Evolutionary conservation across 2,329 filamentous ascomycete species (phyloP).

Genomic region (Chaetomiaceae sp.): DNA sequence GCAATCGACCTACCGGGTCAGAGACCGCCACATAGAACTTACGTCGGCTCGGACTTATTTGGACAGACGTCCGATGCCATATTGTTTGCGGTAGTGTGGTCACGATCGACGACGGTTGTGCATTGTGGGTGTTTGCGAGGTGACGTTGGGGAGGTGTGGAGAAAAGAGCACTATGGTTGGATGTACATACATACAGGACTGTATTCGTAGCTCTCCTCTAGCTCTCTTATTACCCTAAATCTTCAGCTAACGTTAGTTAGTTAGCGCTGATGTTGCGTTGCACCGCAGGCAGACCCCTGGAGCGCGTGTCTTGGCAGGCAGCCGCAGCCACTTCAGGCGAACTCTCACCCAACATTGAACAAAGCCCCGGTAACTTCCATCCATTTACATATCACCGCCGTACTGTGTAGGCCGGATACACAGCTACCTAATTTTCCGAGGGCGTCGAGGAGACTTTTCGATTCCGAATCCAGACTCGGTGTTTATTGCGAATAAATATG

Average conservation of each 20-base stretch:
- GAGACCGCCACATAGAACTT: conserved; percentile 26
- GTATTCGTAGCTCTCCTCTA: too few species aligned
- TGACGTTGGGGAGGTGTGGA: not conserved
- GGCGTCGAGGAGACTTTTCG: not conserved
- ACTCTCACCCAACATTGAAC: not conserved
- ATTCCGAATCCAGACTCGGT: not conserved
- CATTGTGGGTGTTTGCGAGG: not conserved
- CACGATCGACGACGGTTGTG: not conserved
- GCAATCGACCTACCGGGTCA: not conserved
- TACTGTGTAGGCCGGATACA: too few species aligned
- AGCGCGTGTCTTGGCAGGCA: conserved; percentile 1
- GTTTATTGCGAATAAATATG: not conserved
- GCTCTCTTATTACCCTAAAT: conserved; percentile 24
- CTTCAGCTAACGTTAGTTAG: conserved; percentile 10
- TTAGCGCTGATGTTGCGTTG: not conserved
- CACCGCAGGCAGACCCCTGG: conserved; percentile 10
- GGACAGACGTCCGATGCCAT: conserved; percentile 44
- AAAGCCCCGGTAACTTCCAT: not conserved
- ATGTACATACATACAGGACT: too few species aligned
- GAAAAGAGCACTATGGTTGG: too few species aligned
- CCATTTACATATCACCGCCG: too few species aligned
- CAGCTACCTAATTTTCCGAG: too few species aligned
- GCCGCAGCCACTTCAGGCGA: not conserved
- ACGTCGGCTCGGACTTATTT: conserved; percentile 44
- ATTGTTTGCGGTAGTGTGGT: conserved; percentile 8